Base-by-base conservation (phyloP, 306 rosid species). In the Hippophae tibetana region DNA sequence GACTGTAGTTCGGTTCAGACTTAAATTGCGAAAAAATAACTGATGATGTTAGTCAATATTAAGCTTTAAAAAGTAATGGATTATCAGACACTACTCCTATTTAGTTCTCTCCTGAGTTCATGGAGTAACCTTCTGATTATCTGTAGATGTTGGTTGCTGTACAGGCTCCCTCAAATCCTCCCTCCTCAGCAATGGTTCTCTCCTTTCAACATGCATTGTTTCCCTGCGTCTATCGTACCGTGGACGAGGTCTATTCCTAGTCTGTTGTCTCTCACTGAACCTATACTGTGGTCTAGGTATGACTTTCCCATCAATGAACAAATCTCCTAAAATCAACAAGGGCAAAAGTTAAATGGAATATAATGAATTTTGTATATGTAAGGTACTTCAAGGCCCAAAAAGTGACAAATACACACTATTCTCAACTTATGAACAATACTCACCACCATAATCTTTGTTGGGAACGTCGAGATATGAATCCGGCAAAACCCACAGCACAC, bases 391-490 rank as follows among this genome's bases (percentile, higher is more conserved):
- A 6, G 13, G 64, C 31, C 60, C 58, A 77, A 51, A 60, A 41
- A 43, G 1, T 40, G 13, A n/a, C 6, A 65, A 63, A 9, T 52
- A 13, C 57, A 43, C 2, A 9, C 2, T 23, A 5, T 61, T 47
- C 58, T 61, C 54, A 49, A 65, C 52, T 62, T 57, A 23, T 43
- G 11, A 51, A 55, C 42, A 1, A 27, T 43, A 66, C 84, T 55
- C 59, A 87, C 95, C 98, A 71, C 98, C 98, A 66, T 92, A 92
- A 63, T 87, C 98, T 74, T 87, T 83, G 83, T 87, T 87, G 49
- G 83, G 89, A 62, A 92, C 87, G 63, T 92, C 96, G 25, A 87
- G 83, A 66, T 87, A 92, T 6, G 98, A 92, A 85, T 92, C 95
- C 8, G 98, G 98, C 52, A 92, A 78, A 40, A 92, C 96, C 98